Percentiles rank a stretch among this genome's conserved stretches.
Conservation (phyloP, 148 eudicot species). For the Rhododendron ovatum region DNA sequence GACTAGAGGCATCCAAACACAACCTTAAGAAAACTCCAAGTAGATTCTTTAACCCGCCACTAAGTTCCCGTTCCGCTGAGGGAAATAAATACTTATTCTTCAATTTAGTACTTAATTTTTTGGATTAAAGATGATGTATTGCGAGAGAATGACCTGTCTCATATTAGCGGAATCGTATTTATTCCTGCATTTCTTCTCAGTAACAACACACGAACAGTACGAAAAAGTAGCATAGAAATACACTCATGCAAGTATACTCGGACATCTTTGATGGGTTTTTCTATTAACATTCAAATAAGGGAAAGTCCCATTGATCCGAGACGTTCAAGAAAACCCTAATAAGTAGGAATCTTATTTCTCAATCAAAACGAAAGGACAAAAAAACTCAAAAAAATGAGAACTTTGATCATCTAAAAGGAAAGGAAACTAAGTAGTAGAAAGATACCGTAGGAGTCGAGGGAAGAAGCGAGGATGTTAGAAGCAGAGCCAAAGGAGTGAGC, state of each 20-base stretch:
- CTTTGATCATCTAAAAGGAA: neutral
- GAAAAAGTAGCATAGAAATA: neutral
- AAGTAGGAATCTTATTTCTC: neutral
- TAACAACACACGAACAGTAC: neutral
- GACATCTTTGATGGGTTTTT: neutral
- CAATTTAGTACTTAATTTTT: too few species aligned
- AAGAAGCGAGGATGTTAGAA: constrained; percentile 34
- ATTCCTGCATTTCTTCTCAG: too few species aligned
- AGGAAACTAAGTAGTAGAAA: neutral
- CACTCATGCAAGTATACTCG: neutral
- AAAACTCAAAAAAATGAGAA: neutral
- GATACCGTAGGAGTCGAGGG: constrained; percentile 32
- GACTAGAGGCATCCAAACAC: neutral
- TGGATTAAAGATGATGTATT: too few species aligned
- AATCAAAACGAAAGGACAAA: neutral
- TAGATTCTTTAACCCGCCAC: neutral
- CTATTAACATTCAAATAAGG: neutral
- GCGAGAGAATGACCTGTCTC: too few species aligned
- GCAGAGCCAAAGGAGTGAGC: constrained; percentile 33
- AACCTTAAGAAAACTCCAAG: neutral
- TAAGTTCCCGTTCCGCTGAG: too few species aligned
- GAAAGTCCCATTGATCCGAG: neutral
- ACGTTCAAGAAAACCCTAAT: constrained; percentile 8
- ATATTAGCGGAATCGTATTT: too few species aligned
- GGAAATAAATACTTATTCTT: too few species aligned